Evolutionary conservation across 345 rosid genomes (phyloP), one percentile per base, ranked within the genome.

Genomic region (Microcos paniculata): DNA sequence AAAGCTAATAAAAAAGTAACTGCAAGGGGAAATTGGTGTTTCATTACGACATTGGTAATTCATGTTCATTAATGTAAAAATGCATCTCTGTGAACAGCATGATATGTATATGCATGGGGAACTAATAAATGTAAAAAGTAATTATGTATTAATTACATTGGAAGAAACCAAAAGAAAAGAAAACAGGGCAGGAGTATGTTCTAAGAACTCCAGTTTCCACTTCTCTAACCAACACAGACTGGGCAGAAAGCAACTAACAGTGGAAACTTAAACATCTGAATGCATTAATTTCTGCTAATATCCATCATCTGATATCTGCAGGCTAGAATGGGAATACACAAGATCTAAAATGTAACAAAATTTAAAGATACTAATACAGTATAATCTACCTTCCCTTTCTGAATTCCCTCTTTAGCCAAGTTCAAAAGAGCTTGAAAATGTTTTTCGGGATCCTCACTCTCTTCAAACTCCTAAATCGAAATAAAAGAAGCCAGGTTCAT

Each of bases 371-470:
- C 38, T 28, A 15, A 35, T 5, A 68, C 3, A 74, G 26, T 18
- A 11, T 26, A 49, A 59, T 52, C 12, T 48, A 95, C 99, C 91
- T 96, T 96, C 69, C 98, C 99, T 82, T 90, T 96, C 72, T 84
- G 88, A 19, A 93, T 90, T 65, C 99, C 98, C 78, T 93, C 96
- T 75, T 70, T 85, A 71, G 94, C 98, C 80, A 93, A 80, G 16
- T 90, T 81, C 82, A 89, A 82, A n/a, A 96, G 90, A 80, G 81
- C 93, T 78, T 88, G 90, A 80, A 86, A 93, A 89, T 93, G 93
- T 80, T 90, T 87, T 62, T 93, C 98, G 0, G 99, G 88, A 82
- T 96, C 97, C 43, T 88, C 94, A 45, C 88, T 81, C 58, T 93
- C 97, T 85, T 96, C 98, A 87, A 93, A 96, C 79, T 96, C 98